A percentile compares a stretch with the other conserved stretches of the same genome.
These are phyloP conservation scores for Nigrospora sphaerica DNA, from an alignment of 2,329 filamentous ascomycete genomes.

Conservation along the genomic window DNA sequence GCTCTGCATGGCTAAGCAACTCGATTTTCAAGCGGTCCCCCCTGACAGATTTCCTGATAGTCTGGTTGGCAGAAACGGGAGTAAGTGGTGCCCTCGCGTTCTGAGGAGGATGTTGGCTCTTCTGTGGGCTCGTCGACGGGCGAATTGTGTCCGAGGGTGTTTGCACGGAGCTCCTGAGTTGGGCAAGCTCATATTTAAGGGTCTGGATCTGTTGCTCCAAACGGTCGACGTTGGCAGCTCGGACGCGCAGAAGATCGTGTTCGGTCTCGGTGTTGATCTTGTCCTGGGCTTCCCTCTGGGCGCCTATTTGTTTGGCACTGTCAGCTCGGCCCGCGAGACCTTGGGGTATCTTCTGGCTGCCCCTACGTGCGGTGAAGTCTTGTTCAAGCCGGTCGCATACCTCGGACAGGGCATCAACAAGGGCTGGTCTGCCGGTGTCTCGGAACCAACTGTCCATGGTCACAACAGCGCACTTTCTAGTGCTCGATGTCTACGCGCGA, in stretches of 20 bases:
- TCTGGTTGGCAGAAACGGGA: constrained; percentile 15
- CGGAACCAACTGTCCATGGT: constrained; percentile 22
- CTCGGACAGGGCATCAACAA: constrained; percentile 18
- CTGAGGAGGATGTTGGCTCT: constrained; percentile 3
- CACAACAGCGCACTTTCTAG: no score
- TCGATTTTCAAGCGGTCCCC: constrained; percentile 9
- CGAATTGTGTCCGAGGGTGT: constrained; percentile 1
- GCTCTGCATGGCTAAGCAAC: constrained; percentile 9
- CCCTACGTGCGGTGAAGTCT: constrained; percentile 2
- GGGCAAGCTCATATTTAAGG: constrained; percentile 29
- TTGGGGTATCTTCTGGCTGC: neutral
- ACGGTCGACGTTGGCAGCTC: constrained; percentile 21
- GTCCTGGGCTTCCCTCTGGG: no score
- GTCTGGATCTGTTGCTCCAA: constrained; percentile 35
- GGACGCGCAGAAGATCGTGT: constrained; percentile 18
- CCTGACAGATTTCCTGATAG: constrained; percentile 9
- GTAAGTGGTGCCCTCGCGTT: constrained; percentile 16
- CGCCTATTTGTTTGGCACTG: constrained; percentile 4
- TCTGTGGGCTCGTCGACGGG: constrained; percentile 5
- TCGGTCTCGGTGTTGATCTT: no score
- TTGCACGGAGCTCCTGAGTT: constrained; percentile 15
- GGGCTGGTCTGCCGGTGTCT: constrained; percentile 15
- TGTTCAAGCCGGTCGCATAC: constrained; percentile 16
- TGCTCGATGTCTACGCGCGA: no score
- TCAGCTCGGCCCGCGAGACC: constrained; percentile 1